Evolutionary conservation across 1,139 yeast species (phyloP).

Genomic region (Pichia sp.): DNA sequence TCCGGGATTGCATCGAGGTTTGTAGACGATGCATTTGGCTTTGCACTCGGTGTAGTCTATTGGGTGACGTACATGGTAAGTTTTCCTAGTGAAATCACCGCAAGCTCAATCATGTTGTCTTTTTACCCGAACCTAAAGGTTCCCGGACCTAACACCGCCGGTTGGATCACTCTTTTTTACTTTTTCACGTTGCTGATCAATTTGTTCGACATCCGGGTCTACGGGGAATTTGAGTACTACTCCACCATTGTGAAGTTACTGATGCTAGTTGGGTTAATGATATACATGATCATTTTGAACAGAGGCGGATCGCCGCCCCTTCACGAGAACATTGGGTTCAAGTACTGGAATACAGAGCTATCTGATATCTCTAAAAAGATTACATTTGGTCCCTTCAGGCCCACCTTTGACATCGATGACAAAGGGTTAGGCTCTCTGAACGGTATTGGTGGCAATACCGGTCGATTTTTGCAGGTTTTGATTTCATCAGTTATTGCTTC

Average conservation of each 20-base stretch:
- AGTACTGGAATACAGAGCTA: conserved; percentile 55
- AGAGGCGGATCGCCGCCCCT: conserved; percentile 42
- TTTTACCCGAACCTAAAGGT: conserved; percentile 55
- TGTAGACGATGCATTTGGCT: conserved; percentile 83
- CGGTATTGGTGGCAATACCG: conserved; percentile 61
- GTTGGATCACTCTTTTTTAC: conserved; percentile 57
- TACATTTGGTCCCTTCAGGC: conserved; percentile 70
- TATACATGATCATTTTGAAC: conserved; percentile 62
- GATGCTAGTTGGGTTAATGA: conserved; percentile 50
- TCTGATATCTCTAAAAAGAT: conserved; percentile 47
- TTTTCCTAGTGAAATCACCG: conserved; percentile 75
- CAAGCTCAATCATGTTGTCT: conserved; percentile 70
- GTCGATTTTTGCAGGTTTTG: conserved; percentile 60
- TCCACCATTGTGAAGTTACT: conserved; percentile 59
- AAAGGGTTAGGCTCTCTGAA: conserved; percentile 43
- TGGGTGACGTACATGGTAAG: conserved; percentile 73
- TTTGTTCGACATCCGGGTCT: conserved; percentile 62
- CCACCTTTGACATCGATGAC: conserved; percentile 57
- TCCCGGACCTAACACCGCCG: conserved; percentile 52
- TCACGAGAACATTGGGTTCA: conserved; percentile 51
- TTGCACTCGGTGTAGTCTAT: conserved; percentile 74
- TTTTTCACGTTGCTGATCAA: conserved; percentile 46
- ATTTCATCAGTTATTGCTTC: conserved; percentile 63
- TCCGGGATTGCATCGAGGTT: conserved; percentile 72
- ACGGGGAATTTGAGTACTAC: conserved; percentile 71